A percentile compares a stretch with the other conserved stretches of the same genome.
These are phyloP conservation scores for Pythium oligandrum DNA, from an alignment of 352 stramenopile species.

Conservation along the genomic window DNA sequence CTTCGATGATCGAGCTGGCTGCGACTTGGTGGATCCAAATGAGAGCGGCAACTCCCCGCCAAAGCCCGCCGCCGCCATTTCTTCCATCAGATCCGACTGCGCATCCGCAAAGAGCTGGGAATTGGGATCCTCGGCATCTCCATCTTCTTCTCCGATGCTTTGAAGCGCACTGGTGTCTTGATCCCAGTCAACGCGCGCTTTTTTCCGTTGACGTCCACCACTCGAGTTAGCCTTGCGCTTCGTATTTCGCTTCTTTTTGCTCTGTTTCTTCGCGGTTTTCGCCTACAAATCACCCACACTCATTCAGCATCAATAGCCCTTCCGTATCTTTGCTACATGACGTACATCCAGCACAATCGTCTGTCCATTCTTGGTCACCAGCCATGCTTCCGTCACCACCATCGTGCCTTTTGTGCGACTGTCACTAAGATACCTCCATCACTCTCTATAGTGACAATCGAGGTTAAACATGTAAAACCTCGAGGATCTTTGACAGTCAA, in stretches of 20 bases:
- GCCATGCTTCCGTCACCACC: conserved; percentile 24
- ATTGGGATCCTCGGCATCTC: conserved; percentile 21
- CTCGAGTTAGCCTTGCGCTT: conserved; percentile 24
- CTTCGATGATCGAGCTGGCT: too few species aligned
- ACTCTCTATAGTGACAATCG: too few species aligned
- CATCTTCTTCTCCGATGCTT: conserved; percentile 16
- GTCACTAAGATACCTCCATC: too few species aligned
- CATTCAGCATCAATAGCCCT: too few species aligned
- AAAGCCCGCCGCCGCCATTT: conserved; percentile 60
- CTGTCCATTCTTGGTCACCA: conserved; percentile 29
- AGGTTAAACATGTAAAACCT: too few species aligned
- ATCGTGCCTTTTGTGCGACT: conserved; percentile 1
- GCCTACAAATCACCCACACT: conserved; percentile 2
- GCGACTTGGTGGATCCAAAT: conserved; percentile 26
- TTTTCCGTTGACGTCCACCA: too few species aligned
- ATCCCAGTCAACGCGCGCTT: too few species aligned
- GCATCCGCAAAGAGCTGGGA: conserved; percentile 41
- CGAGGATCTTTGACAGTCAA: too few species aligned
- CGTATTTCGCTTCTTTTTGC: conserved; percentile 17
- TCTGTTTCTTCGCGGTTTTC: conserved; percentile 9
- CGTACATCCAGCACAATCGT: conserved; percentile 21
- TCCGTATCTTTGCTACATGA: not conserved
- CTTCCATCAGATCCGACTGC: conserved; percentile 41
- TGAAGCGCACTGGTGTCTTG: too few species aligned
- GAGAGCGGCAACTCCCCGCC: conserved; percentile 37